Base-by-base conservation (phyloP, 768 basidiomycete species). In the Tulasnella sp. region DNA sequence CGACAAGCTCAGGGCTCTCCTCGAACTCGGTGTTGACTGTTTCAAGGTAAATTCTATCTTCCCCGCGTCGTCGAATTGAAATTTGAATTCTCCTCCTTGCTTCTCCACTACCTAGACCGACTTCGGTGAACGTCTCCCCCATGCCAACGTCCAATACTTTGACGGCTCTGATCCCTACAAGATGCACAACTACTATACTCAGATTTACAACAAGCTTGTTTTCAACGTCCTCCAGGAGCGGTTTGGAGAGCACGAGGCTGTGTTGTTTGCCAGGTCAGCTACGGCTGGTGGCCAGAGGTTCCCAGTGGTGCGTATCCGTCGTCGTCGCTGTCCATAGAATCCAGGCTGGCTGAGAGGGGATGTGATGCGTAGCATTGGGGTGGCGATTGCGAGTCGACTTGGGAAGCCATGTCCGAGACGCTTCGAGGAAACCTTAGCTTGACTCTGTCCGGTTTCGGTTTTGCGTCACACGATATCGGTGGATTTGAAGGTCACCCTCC, bases 391-490 rank as follows among this genome's bases (percentile, higher is more conserved):
- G 91, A 91, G 80, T 90, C 89, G 6, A 91, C 90, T 1, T 92
- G 87, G 83, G 90, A 91, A 81, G 91, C 90, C 4, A 92, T 93
- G 91, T 90, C 89, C 0, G 91, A 93, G 82, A 88, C 90, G 1
- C 82, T 92, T 72, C 86, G 91, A 5, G 91, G 91, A 12, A 82
- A 83, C 1, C 82, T 93, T n/a, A 89, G 89, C 49, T 82, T 92
- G 74, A 90, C 89, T 0, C 77, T 86, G 5, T 91, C 90, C 38
- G 91, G 91, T 0, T 93, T 91, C 79, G 90, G 87, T 0, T 92
- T 88, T 82, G 87, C 90, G 8, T 89, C 89, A 22, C 90, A 91
- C 81, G 91, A 93, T 80, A 91, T 93, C 75, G 91, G 91, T 34
- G 91, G 91, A 0, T 93, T 91, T 78, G 91, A 92, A 78, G 81